phyloP scores from a whole-genome alignment of 73 alveolate species.

The Paramecium tetraurelia region DNA sequence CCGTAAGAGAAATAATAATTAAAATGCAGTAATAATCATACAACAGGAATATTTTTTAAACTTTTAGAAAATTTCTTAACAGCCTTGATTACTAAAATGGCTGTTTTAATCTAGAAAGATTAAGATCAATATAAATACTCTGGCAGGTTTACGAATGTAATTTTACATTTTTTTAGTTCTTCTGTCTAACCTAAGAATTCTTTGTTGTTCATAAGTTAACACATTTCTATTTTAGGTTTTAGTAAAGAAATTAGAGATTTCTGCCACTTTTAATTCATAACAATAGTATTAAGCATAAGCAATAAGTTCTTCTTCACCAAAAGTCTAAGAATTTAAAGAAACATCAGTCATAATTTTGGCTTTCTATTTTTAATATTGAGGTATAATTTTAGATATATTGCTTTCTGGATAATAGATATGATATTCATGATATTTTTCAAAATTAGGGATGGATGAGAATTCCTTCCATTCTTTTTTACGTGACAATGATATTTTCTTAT shows the following conservation, averaged over 20 bases:
- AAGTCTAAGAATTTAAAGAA: not conserved
- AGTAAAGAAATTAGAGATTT: not conserved
- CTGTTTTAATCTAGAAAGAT: not conserved
- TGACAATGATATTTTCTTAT: not conserved
- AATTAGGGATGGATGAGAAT: not conserved
- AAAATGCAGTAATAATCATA: not conserved
- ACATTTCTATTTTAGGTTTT: not conserved
- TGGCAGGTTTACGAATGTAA: not conserved
- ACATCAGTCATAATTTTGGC: not conserved
- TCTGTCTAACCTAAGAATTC: not conserved
- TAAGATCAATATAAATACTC: not conserved
- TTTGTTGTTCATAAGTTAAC: not conserved
- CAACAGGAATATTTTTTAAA: not conserved
- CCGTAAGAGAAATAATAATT: not conserved
- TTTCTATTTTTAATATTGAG: not conserved
- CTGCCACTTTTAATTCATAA: not conserved
- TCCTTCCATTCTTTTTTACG: conserved; percentile 11
- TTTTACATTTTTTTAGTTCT: not conserved
- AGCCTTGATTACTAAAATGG: not conserved
- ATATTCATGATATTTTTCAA: conserved; percentile 10
- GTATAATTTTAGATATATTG: not conserved
- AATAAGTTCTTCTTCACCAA: not conserved
- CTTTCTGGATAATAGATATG: not conserved
- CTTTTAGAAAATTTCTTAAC: not conserved
- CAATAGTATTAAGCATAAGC: not conserved